Evolutionary conservation across 148 eudicot genomes (phyloP), one percentile per base, ranked within the genome.

Genomic region (Vaccinium darrowii): DNA sequence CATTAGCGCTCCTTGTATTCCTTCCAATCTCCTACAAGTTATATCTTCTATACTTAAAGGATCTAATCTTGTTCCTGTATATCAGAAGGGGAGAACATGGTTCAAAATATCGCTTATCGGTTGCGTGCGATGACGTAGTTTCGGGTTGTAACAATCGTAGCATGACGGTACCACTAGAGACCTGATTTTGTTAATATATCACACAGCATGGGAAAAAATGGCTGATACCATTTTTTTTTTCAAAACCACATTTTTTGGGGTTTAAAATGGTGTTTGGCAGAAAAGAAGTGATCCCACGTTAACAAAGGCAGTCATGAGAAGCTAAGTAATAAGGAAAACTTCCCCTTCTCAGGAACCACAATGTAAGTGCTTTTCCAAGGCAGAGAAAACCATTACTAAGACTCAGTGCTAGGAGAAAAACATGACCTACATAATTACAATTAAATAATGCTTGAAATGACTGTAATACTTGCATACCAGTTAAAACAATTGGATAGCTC

Each of bases 401-500:
- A 57, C 74, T n/a, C 36, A 62, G 5, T 10, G 50, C 23, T 62
- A 39, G 33, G 50, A 1, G 18, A 18, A 14, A 85, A 81, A 21
- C 49, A 56, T 56, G 58, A 75, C 12, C n/a, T 75, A 13, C 16
- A 85, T 33, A 85, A 57, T 43, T 67, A 43, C 69, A 77, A 36
- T 19, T 21, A 43, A 67, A 65, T 25, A 81, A 13, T 67, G 21
- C 75, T 13, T 54, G 51, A 73, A 11, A 86, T 76, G 43, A 77
- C 18, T 82, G 19, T 23, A 18, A 27, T n/a, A 53, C 27, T 43
- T 50, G 75, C 91, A 76, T 91, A 95, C 98, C 98, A 47, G 99
- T 97, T 83, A 97, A 90, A 76, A 97, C 99, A 88, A 97, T 95
- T 83, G 99, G 99, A 91, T 97, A 97, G 84, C 90, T 93, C 86